Percentiles rank a stretch among this genome's conserved stretches.
phyloP scores from a whole-genome alignment of 2,329 filamentous ascomycete species.

The Hypoxylon rubiginosum region DNA sequence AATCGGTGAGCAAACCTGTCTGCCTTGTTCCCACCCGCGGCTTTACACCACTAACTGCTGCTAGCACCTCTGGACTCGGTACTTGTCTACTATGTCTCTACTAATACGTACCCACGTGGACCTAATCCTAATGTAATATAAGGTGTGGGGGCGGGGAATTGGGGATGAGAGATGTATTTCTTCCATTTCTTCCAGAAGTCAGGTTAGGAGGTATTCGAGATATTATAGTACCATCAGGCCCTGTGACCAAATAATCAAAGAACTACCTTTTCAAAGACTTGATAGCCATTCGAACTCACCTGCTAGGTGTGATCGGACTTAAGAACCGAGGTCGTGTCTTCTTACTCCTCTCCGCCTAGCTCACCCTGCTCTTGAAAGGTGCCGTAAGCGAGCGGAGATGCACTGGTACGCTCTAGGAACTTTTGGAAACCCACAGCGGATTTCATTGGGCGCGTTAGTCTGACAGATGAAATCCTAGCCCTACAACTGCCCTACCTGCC shows the following conservation, averaged over 20 bases:
- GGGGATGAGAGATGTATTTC: neutral
- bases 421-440: conserved; percentile 1
- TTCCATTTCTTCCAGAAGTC: neutral
- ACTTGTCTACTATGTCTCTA: neutral
- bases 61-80: neutral
- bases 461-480: conserved; percentile 12
- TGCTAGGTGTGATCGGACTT: too few relatives aligned
- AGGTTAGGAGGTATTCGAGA: neutral
- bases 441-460: conserved; percentile 12
- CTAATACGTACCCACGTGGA: conserved; percentile 1
- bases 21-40: neutral
- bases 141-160: neutral
- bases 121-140: neutral
- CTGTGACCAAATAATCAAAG: neutral
- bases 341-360: neutral
- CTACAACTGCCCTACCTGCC: too few relatives aligned
- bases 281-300: too few relatives aligned
- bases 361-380: neutral
- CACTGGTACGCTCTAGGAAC: conserved; percentile 1
- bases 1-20: conserved; percentile 27
- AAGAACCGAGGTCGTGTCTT: too few relatives aligned
- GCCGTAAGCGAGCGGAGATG: neutral
- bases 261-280: neutral
- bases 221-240: neutral
- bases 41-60: neutral